phyloP scores from a whole-genome alignment of 371 early-diverging fungal genomes.

The Mortierella polycephala region DNA sequence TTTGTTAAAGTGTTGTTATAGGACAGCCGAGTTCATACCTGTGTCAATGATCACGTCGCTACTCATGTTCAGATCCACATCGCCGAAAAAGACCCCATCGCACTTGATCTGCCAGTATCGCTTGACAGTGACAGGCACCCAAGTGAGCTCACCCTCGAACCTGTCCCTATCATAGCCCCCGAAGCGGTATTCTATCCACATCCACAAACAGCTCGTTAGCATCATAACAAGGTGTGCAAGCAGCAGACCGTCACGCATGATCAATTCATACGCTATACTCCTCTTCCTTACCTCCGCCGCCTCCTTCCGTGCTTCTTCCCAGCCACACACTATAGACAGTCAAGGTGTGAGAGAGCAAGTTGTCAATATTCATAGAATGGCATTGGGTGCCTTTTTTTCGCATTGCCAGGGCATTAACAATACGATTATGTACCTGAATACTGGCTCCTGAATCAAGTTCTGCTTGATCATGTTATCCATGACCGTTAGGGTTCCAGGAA shows the following conservation, averaged over 20 bases:
- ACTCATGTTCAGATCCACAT: slow-evolving; percentile 26
- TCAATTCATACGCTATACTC: background rate
- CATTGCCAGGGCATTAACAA: too few relatives aligned
- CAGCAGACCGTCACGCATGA: too few relatives aligned
- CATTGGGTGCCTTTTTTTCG: background rate
- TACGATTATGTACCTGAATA: slow-evolving; percentile 43
- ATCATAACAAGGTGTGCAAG: too few relatives aligned
- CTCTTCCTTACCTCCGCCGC: slow-evolving; percentile 56
- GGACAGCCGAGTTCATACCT: slow-evolving; percentile 44
- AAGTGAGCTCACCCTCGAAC: slow-evolving; percentile 56
- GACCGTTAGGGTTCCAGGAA: slow-evolving; percentile 54
- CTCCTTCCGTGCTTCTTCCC: slow-evolving; percentile 57
- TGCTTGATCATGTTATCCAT: slow-evolving; percentile 61
- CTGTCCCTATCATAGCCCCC: slow-evolving; percentile 57
- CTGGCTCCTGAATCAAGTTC: slow-evolving; percentile 52
- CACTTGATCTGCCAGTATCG: slow-evolving; percentile 66
- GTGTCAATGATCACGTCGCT: slow-evolving; percentile 63
- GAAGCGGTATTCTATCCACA: slow-evolving; percentile 53
- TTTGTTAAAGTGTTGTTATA: background rate
- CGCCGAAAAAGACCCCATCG: slow-evolving; percentile 54
- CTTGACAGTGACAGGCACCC: slow-evolving; percentile 56
- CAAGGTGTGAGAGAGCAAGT: background rate
- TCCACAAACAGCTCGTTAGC: background rate
- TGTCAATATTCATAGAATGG: too few relatives aligned
- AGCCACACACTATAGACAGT: slow-evolving; percentile 48